Percentiles rank a stretch among this genome's conserved stretches.
Evolutionary conservation across 148 eudicot genomes (phyloP).

Genomic region (Fagopyrum homotropicum): DNA sequence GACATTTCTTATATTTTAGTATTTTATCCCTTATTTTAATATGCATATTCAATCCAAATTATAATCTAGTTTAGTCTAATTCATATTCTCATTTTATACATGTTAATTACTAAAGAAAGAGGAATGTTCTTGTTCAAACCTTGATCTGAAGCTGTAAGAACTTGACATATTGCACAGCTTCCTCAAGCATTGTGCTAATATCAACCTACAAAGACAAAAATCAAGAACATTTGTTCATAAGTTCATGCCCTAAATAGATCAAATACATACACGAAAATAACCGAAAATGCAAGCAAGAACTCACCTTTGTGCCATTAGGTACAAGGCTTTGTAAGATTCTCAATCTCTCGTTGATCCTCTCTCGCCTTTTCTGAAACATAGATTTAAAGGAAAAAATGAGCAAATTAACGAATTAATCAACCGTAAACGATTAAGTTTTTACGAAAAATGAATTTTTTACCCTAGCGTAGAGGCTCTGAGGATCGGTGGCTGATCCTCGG

Average conservation of each 20-base stretch:
- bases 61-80: too few species aligned
- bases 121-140: slow-evolving; percentile 19
- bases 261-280: not conserved
- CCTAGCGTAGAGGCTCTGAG: slow-evolving; percentile 93
- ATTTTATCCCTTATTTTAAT: too few species aligned
- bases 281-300: not conserved
- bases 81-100: too few species aligned
- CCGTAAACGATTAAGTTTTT: not conserved
- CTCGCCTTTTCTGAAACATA: slow-evolving; percentile 58
- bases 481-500: slow-evolving; percentile 81
- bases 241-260: not conserved
- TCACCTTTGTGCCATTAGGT: slow-evolving; percentile 84
- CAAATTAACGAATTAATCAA: not conserved
- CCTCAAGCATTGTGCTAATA: slow-evolving; percentile 76
- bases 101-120: too few species aligned
- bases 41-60: too few species aligned
- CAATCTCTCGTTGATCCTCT: slow-evolving; percentile 66
- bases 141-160: slow-evolving; percentile 61
- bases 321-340: slow-evolving; percentile 64
- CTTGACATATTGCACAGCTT: slow-evolving; percentile 65
- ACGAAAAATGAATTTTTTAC: slow-evolving; percentile 21
- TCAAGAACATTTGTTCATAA: not conserved
- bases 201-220: slow-evolving; percentile 39
- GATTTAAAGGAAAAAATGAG: not conserved
- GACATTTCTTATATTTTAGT: too few species aligned